These are phyloP conservation scores for Combretum micranthum DNA, from an alignment of 345 rosid genomes.

Conservation along the genomic window DNA sequence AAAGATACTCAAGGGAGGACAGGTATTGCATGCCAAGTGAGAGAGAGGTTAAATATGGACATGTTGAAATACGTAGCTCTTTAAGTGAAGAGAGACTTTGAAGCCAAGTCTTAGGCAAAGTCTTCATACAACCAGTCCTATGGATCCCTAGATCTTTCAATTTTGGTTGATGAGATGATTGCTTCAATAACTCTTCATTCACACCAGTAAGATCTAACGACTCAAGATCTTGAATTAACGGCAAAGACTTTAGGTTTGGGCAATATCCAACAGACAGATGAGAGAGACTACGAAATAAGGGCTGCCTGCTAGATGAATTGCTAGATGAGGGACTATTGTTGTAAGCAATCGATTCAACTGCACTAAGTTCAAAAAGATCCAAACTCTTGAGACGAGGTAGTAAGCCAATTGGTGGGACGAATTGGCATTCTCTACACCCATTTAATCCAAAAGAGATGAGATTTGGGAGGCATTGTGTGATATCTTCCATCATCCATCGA, in stretches of 20 bases:
- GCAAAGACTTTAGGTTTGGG: neutral
- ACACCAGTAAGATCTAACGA: neutral
- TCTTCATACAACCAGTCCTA: constrained; percentile 2
- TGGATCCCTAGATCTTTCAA: neutral
- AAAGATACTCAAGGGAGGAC: constrained; percentile 1
- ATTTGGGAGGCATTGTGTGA: neutral
- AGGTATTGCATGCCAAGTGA: constrained; percentile 7
- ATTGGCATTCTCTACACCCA: neutral
- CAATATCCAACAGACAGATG: too few relatives aligned
- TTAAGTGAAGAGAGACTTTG: neutral
- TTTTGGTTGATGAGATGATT: neutral
- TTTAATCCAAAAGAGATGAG: too few relatives aligned
- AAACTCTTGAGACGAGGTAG: constrained; percentile 7
- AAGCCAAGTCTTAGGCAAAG: neutral
- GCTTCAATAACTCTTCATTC: neutral
- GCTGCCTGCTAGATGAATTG: neutral
- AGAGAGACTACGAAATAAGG: neutral
- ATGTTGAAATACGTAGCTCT: neutral
- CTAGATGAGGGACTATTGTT: too few relatives aligned
- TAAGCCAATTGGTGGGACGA: constrained; percentile 4
- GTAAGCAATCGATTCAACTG: neutral
- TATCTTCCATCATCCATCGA: neutral
- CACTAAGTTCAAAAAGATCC: neutral
- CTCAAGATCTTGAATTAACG: neutral
- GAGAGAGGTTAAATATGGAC: constrained; percentile 6